phyloP scores from a whole-genome alignment of 2,329 filamentous ascomycete species.

The Claviceps sp. region DNA sequence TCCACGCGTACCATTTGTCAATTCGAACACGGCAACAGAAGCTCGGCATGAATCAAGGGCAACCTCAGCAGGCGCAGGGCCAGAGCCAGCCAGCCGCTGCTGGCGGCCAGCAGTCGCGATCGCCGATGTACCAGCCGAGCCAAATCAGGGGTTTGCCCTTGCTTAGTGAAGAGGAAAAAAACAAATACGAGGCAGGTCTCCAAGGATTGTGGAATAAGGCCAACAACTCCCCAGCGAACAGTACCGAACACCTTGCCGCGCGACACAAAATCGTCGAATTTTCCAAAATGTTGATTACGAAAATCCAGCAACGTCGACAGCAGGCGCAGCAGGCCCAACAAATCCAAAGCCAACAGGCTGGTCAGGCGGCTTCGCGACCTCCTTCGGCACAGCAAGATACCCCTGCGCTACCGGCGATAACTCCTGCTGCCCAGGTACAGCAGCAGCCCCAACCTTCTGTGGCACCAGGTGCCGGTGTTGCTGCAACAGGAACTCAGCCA shows the following conservation, averaged over 20 bases:
- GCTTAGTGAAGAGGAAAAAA: slow-evolving; percentile 40
- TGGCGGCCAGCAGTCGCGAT: slow-evolving; percentile 14
- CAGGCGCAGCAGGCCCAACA: slow-evolving; percentile 18
- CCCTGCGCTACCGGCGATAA: slow-evolving; percentile 8
- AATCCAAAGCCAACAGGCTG: slow-evolving; percentile 11
- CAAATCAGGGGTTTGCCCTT: slow-evolving; percentile 37
- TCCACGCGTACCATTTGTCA: background rate
- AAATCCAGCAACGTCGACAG: slow-evolving; percentile 31
- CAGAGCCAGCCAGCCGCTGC: slow-evolving; percentile 13
- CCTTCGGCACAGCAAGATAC: slow-evolving; percentile 7
- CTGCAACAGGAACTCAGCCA: slow-evolving; percentile 2
- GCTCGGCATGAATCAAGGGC: slow-evolving; percentile 14
- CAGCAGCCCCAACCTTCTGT: slow-evolving; percentile 2
- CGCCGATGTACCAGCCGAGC: slow-evolving; percentile 35
- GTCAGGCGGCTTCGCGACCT: slow-evolving; percentile 11
- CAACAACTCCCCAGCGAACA: slow-evolving; percentile 33
- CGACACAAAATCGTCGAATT: slow-evolving; percentile 48
- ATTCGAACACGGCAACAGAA: background rate
- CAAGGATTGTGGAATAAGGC: slow-evolving; percentile 39
- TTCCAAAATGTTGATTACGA: slow-evolving; percentile 40
- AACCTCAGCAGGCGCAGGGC: slow-evolving; percentile 10
- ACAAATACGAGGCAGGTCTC: slow-evolving; percentile 45
- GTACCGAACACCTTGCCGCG: slow-evolving; percentile 34
- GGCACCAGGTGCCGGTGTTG: slow-evolving; percentile 1
- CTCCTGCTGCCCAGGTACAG: slow-evolving; percentile 10